Evolutionary conservation across 257 asterid genomes (phyloP), one percentile per base, ranked within the genome.

Genomic region (Gentiana dahurica): DNA sequence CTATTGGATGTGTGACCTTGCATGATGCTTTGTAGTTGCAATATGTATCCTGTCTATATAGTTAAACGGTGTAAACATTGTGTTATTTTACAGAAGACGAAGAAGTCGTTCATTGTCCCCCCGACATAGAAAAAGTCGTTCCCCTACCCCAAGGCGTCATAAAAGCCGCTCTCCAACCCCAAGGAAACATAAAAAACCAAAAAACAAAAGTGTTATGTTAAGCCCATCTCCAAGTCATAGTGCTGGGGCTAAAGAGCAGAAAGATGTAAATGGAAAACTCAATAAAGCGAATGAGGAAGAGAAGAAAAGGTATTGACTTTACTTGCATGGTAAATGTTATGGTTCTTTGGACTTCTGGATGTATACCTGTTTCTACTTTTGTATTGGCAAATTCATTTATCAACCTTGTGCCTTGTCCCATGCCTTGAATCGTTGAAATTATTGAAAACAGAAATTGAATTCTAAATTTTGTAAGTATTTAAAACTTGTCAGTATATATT

Each of bases 131-230:
- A 84, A 67, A 77, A 87, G 86, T 69, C 89, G 83, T 62, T 89
- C 97, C 56, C 78, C 84, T 37, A 61, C 87, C 59, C 72, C 85
- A 66, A 74, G 83, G 50, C 91, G 77, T 47, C 94, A 49, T 62
- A 87, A 74, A 81, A 85, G 86, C 68, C 95, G 93, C 59, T 83
- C 98, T 57, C 89, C 91, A 35, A 68, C 85, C 13, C 82, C 94
- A 36, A 85, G 70, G 63, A 63, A 66, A 64, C 74, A 62, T 62
- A 80, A 75, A 76, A 81, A 85, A 68, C 87, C 71, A 58, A 81
- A 75, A 71, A 85, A 81, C 71, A 73, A 68, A 77, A 85, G 84
- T 69, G 62, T 57, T 52, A 77, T 84, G 9, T 73, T 86, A 51
- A 72, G 71, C 61, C 70, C 73, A 55, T 84, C 99, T 68, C 87